These are phyloP conservation scores for Omphalotus guepiniiformis DNA, from an alignment of 768 basidiomycete genomes.

Conservation along the genomic window DNA sequence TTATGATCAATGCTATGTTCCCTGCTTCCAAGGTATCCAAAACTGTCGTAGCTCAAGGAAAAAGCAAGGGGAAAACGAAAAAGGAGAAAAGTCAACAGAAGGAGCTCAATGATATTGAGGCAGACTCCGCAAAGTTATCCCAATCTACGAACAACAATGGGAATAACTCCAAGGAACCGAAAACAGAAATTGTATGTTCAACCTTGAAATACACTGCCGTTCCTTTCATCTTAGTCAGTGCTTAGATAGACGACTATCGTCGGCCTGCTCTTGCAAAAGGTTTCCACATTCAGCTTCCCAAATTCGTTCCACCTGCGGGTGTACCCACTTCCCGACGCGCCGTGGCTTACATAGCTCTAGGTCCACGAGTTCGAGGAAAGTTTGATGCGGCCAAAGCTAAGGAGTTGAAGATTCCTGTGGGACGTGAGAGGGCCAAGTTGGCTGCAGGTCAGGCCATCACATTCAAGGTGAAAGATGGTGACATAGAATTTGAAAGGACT, in stretches of 20 bases:
- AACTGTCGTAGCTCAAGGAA: conserved; percentile 5
- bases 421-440: conserved; percentile 56
- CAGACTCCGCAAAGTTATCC: no score
- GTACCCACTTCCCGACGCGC: conserved; percentile 19
- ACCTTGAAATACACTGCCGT: no score
- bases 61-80: conserved; percentile 9
- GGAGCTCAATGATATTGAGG: no score
- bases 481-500: conserved; percentile 38
- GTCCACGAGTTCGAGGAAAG: conserved; percentile 31
- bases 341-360: conserved; percentile 30
- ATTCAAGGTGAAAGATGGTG: conserved; percentile 43
- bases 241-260: conserved; percentile 13
- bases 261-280: conserved; percentile 12
- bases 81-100: conserved; percentile 8
- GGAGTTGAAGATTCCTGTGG: conserved; percentile 57
- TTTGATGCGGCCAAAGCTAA: conserved; percentile 68
- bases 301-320: conserved; percentile 7
- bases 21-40: conserved; percentile 31
- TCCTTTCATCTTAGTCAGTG: no score
- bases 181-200: no score
- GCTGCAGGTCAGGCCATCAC: conserved; percentile 62
- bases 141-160: no score
- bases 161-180: no score
- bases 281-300: conserved; percentile 18
- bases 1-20: conserved; percentile 60